Percentiles rank a stretch among this genome's conserved stretches.
phyloP scores from a whole-genome alignment of 345 rosid species.

The Orychophragmus violaceus region DNA sequence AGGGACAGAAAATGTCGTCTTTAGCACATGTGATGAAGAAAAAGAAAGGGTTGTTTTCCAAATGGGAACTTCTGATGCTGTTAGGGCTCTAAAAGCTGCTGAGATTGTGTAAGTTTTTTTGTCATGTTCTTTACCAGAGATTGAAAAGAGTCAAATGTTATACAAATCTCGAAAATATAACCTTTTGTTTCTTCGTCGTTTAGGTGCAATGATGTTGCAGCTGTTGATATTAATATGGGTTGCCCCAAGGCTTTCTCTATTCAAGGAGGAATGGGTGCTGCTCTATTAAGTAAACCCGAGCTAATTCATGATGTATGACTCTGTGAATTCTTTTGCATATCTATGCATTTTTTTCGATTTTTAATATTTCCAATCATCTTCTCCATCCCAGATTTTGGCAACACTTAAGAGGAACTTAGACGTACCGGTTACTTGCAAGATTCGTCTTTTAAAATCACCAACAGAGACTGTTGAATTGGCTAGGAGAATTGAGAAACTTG shows the following conservation, averaged over 20 bases:
- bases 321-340: not conserved
- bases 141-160: not conserved
- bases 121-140: not conserved
- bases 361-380: not conserved
- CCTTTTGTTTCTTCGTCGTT: not conserved
- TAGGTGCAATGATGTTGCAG: slow-evolving; percentile 84
- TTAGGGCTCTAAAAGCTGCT: slow-evolving; percentile 79
- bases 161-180: not conserved
- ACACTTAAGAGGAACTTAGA: slow-evolving; percentile 79
- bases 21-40: slow-evolving; percentile 73
- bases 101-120: slow-evolving; percentile 56
- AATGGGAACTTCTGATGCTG: slow-evolving; percentile 94
- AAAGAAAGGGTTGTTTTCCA: slow-evolving; percentile 64
- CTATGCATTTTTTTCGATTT: not conserved
- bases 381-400: slow-evolving; percentile 57
- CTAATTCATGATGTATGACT: slow-evolving; percentile 75
- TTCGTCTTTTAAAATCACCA: slow-evolving; percentile 65
- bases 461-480: slow-evolving; percentile 86
- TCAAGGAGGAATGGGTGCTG: slow-evolving; percentile 99
- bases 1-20: slow-evolving; percentile 72
- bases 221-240: slow-evolving; percentile 92
- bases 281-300: slow-evolving; percentile 70
- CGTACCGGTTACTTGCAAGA: slow-evolving; percentile 83
- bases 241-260: slow-evolving; percentile 89
- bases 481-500: slow-evolving; percentile 82